phyloP scores from a whole-genome alignment of 768 basidiomycete genomes.

The Sarcodon aspratus region DNA sequence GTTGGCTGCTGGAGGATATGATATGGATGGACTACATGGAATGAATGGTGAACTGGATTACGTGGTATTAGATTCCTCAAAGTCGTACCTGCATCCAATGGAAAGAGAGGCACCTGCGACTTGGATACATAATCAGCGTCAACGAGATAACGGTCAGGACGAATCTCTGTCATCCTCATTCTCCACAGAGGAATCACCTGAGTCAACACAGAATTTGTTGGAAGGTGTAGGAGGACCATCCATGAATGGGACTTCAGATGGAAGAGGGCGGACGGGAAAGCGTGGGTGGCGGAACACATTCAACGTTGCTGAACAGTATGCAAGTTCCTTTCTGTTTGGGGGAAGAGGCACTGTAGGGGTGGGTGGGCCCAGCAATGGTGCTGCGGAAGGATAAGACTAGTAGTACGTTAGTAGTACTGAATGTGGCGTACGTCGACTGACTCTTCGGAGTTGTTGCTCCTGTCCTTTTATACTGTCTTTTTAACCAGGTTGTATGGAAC shows the following conservation, averaged over 20 bases:
- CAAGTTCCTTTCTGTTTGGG: conserved; percentile 56
- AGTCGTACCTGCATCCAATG: no score
- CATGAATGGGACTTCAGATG: conserved; percentile 17
- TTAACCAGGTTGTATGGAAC: background rate
- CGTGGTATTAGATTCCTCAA: background rate
- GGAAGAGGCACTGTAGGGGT: conserved; percentile 19
- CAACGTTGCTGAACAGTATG: conserved; percentile 60
- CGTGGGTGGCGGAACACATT: conserved; percentile 57
- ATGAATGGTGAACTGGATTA: background rate
- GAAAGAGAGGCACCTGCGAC: no score
- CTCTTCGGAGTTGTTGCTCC: background rate
- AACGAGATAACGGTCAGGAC: no score
- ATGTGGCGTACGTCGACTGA: no score
- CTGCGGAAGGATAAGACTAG: conserved; percentile 11
- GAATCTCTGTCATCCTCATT: conserved; percentile 23
- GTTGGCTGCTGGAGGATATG: conserved; percentile 3
- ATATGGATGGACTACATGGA: conserved; percentile 1
- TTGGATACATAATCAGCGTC: no score
- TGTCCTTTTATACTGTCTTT: no score
- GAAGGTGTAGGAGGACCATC: conserved; percentile 4
- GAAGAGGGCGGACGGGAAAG: conserved; percentile 49
- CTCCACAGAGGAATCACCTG: conserved; percentile 28
- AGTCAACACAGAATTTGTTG: conserved; percentile 24
- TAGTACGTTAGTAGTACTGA: no score
- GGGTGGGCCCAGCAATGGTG: conserved; percentile 9